A percentile compares a stretch with the other conserved stretches of the same genome.
Evolutionary conservation across 257 asterid species (phyloP).

Genomic region (Verbena officinalis): DNA sequence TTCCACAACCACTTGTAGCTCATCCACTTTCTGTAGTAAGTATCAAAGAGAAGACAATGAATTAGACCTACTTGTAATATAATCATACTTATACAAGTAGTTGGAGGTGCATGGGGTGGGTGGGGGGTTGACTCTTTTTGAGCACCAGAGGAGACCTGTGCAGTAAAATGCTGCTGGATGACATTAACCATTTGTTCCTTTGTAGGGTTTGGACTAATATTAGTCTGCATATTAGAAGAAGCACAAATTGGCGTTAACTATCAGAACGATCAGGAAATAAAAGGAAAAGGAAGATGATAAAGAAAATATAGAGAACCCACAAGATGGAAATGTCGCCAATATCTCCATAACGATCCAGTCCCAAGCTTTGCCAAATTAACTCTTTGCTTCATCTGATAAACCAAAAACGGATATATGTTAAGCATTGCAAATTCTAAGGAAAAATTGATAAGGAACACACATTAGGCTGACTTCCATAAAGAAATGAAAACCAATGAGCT

Average conservation of each 20-base stretch:
- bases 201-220: conserved; percentile 56
- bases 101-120: no score
- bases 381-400: conserved; percentile 45
- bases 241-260: background rate
- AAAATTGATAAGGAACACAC: conserved; percentile 11
- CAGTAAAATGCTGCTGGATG: conserved; percentile 74
- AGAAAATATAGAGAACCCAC: conserved; percentile 44
- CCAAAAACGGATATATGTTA: conserved; percentile 4
- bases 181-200: conserved; percentile 66
- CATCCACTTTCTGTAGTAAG: conserved; percentile 66
- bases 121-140: background rate
- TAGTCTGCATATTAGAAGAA: conserved; percentile 46
- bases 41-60: conserved; percentile 3
- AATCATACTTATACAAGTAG: background rate
- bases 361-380: conserved; percentile 73
- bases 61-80: conserved; percentile 1
- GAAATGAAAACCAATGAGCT: background rate
- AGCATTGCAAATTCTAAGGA: background rate
- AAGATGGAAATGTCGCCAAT: conserved; percentile 72
- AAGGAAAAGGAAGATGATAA: conserved; percentile 1
- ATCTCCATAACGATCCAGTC: conserved; percentile 85
- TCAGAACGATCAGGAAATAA: background rate
- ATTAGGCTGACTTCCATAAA: background rate
- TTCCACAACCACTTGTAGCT: conserved; percentile 75
- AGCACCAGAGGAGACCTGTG: conserved; percentile 54